Evolutionary conservation across 1,139 yeast genomes (phyloP), one percentile per base, ranked within the genome.

Genomic region (Taphrina flavorubra): DNA sequence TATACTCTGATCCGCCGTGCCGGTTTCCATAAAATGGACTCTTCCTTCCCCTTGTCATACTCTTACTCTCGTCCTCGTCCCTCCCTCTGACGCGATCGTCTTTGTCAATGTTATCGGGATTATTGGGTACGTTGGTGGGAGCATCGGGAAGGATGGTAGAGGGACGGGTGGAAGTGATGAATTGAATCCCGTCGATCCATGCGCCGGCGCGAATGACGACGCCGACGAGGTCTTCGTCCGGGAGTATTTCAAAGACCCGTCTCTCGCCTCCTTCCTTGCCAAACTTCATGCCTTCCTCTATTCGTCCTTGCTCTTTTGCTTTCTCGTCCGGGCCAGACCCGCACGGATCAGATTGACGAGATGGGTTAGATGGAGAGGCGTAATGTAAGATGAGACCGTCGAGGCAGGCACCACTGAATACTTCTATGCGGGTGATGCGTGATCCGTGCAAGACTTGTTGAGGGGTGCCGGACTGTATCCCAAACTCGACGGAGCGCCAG

Each of bases 111-210:
- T n/a, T n/a, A n/a, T n/a, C n/a, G n/a, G n/a, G n/a, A n/a, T n/a
- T n/a, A n/a, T n/a, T n/a, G n/a, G n/a, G n/a, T n/a, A n/a, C n/a
- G n/a, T n/a, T n/a, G 31, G 31, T 25, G 1, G 31, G 1, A 1
- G 31, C 31, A 1, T 25, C 4, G 4, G 31, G 31, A 25, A 2
- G 31, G 25, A 4, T 25, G 4, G 31, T 25, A 25, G 31, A 25
- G 31, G 31, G 2, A 25, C 31, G 31, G 0, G 31, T 2, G 31
- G 31, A 25, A 2, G 31, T 85, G 7, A 84, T 77, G 46, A 88
- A 77, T 75, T 89, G 96, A 20, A 90, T 79, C 0, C 89, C 97
- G 80, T 94, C 98, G 16, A 94, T 81, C 97, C 98, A 94, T 1
- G 84, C 87, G 6, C 98, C 98, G 65, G 86, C 82, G 72, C 96